Conservation (phyloP, 75 land plant genomes). For the Pinus tabuliformis region DNA sequence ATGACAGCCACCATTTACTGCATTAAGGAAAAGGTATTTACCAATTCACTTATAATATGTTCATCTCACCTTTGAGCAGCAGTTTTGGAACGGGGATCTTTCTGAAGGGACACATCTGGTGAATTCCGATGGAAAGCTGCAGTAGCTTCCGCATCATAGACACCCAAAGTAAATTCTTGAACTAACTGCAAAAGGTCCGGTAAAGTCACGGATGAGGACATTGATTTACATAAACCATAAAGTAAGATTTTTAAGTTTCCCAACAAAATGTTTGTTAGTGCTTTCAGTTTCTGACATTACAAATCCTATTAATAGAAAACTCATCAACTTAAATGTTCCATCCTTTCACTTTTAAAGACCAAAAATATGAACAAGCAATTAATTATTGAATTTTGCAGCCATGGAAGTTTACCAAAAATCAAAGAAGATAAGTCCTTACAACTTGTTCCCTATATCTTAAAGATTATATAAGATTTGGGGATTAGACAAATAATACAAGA, state of each 20-base stretch:
- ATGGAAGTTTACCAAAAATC: background rate
- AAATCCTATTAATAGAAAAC: background rate
- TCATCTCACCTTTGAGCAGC: constrained; percentile 79
- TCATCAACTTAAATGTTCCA: background rate
- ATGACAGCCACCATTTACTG: background rate
- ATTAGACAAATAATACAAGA: background rate
- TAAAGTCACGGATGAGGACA: background rate
- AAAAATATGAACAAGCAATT: background rate
- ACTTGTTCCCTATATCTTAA: background rate
- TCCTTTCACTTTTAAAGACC: background rate
- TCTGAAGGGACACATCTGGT: constrained; percentile 67
- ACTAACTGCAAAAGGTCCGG: constrained; percentile 38
- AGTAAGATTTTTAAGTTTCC: background rate
- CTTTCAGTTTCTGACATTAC: background rate
- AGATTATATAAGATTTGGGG: background rate
- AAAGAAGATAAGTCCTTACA: background rate
- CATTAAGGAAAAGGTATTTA: background rate
- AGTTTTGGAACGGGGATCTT: constrained; percentile 96
- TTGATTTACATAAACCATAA: background rate
- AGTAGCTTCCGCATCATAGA: constrained; percentile 83
- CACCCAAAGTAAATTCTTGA: constrained; percentile 91
- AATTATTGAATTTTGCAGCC: background rate
- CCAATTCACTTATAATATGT: background rate
- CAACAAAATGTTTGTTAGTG: background rate
- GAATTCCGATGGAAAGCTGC: constrained; percentile 57